Percentiles rank a stretch among this genome's conserved stretches.
Evolutionary conservation across 345 rosid species (phyloP).

Genomic region (Lagerstroemia speciosa): DNA sequence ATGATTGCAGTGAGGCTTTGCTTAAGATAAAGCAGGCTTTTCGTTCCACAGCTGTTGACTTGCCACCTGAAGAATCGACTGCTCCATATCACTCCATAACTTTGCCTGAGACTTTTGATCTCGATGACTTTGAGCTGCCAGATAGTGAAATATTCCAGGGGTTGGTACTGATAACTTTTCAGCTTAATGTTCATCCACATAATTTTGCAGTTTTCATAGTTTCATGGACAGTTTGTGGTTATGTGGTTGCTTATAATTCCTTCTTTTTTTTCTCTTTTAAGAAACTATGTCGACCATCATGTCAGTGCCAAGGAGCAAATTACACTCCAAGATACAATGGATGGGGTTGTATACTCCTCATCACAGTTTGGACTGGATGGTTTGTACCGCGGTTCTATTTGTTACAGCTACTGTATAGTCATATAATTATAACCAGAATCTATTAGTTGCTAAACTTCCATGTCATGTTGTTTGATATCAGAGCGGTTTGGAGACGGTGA

Average conservation of each 20-base stretch:
- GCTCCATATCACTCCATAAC: conserved; percentile 99
- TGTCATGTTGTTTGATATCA: conserved; percentile 22
- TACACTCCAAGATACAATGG: conserved; percentile 97
- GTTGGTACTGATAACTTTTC: conserved; percentile 36
- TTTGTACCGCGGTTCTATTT: conserved; percentile 19
- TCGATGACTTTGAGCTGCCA: conserved; percentile 99
- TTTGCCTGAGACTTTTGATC: conserved; percentile 99
- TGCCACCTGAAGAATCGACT: conserved; percentile 96
- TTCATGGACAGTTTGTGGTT: neutral
- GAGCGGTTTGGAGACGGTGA: conserved; percentile 99
- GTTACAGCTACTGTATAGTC: neutral
- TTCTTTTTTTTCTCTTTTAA: conserved; percentile 22
- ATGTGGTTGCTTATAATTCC: neutral
- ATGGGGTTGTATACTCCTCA: conserved; percentile 82
- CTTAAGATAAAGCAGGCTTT: conserved; percentile 98
- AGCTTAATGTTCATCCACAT: neutral
- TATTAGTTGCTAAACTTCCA: conserved; percentile 4
- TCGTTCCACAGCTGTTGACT: conserved; percentile 94
- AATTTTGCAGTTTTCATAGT: neutral
- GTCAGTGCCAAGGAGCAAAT: conserved; percentile 94
- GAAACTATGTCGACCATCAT: conserved; percentile 94
- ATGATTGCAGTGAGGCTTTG: conserved; percentile 99
- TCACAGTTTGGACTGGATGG: conserved; percentile 98
- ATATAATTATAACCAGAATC: conserved; percentile 6
- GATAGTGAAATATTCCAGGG: conserved; percentile 88